Conservation (phyloP, 1,284 basidiomycete genomes). For the Ceratobasidium sp. region DNA sequence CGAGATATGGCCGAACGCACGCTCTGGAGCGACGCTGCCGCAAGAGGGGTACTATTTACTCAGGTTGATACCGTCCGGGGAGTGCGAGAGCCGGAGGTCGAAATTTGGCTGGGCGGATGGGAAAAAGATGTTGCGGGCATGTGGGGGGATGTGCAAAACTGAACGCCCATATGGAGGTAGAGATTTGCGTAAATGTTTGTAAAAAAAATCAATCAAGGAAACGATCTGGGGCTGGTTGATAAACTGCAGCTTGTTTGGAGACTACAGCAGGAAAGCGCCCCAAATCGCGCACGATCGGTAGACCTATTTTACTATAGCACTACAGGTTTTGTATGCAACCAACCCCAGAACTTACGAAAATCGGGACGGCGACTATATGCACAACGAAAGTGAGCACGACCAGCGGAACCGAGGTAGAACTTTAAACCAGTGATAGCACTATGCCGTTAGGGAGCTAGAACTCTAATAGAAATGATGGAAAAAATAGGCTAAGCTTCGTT, state of each 20-base stretch:
- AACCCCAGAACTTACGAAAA: no score
- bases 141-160: background rate
- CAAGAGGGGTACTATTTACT: constrained; percentile 60
- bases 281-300: no score
- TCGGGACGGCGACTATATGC: no score
- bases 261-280: no score
- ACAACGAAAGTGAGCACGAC: no score
- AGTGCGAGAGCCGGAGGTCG: constrained; percentile 65
- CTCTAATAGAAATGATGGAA: background rate
- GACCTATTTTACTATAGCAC: no score
- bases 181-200: no score
- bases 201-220: background rate
- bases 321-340: no score
- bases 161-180: background rate
- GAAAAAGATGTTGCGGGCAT: constrained; percentile 13
- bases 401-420: no score
- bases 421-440: no score
- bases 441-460: background rate
- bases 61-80: constrained; percentile 63
- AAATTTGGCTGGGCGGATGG: constrained; percentile 68
- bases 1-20: constrained; percentile 74
- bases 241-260: no score
- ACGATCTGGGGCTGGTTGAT: background rate
- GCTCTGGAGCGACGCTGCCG: constrained; percentile 68
- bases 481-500: background rate